Evolutionary conservation across 257 asterid genomes (phyloP), one percentile per base, ranked within the genome.

Genomic region (Nyctanthes arbortristis): DNA sequence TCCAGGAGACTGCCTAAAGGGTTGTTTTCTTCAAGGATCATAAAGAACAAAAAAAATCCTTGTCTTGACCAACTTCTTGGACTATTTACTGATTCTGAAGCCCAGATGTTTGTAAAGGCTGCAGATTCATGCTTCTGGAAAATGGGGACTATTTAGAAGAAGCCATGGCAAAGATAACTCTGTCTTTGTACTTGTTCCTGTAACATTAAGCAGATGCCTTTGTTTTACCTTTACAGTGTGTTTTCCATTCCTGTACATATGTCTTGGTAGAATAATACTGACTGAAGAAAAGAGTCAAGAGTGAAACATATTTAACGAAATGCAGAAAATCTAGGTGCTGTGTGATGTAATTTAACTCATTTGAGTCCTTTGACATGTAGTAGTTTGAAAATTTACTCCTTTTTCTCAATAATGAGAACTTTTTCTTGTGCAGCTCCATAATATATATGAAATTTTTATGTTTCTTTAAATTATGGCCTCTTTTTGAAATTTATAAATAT

Each of bases 1-100:
- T 88, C 80, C 95, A 75, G 49, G 97, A 91, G 81, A 75, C 70
- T 1, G 78, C 54, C 65, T 82, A 57, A 75, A 65, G 25, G 40
- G 74, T 49, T 54, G 2, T 49, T 67, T 54, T 49, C 27, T 10
- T 75, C 7, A 33, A 28, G 34, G 12, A 30, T 57, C 54, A 29
- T 59, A 5, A 45, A 58, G 33, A 14, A 34, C 32, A 9, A 5
- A 7, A 36, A 6, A 40, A 27, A 35, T 25, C 1, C 14, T 11
- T 11, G 32, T 45, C 40, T 69, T 43, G 20, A 29, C 37, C 16
- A 36, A 62, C 65, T 24, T 68, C 39, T 25, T 32, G 13, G 56
- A 66, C 47, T 31, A 66, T 32, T 14, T 16, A 11, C 20, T 7
- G 39, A 40, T 33, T 16, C 9, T 2, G 9, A 65, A 47, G 52